These are phyloP conservation scores for Sphaceloma murrayae DNA, from an alignment of 2,329 filamentous ascomycete genomes.

Conservation along the genomic window DNA sequence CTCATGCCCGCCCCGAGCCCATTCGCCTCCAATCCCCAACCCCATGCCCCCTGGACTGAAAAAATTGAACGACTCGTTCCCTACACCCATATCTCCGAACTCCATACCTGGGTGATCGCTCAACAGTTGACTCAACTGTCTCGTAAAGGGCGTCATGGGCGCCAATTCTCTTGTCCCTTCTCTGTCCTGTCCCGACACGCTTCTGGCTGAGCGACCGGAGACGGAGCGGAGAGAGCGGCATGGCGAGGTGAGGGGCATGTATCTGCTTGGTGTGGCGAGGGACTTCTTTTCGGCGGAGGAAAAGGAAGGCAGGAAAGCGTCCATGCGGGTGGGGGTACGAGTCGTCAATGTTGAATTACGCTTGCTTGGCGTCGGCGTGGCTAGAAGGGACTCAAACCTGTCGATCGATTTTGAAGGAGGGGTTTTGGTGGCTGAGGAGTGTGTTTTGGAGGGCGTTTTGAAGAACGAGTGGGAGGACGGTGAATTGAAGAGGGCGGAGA, in stretches of 20 bases:
- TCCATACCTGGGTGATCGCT: constrained; percentile 35
- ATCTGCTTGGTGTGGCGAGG: constrained; percentile 13
- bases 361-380: constrained; percentile 37
- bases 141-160: constrained; percentile 49
- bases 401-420: constrained; percentile 47
- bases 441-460: constrained; percentile 40
- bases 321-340: constrained; percentile 24
- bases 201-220: constrained; percentile 27
- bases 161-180: constrained; percentile 18
- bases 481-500: constrained; percentile 58
- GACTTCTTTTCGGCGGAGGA: constrained; percentile 23
- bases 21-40: background rate
- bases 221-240: constrained; percentile 33
- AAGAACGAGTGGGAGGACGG: constrained; percentile 38
- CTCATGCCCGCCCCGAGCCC: background rate
- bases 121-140: constrained; percentile 55
- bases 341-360: constrained; percentile 25
- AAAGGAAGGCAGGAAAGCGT: constrained; percentile 31
- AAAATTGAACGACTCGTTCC: constrained; percentile 8
- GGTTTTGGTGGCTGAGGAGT: constrained; percentile 49
- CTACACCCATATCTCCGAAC: constrained; percentile 3
- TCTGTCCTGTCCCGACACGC: constrained; percentile 19
- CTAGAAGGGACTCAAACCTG: constrained; percentile 34
- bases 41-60: constrained; percentile 11
- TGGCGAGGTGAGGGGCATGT: constrained; percentile 16